Evolutionary conservation across 768 basidiomycete genomes (phyloP), one percentile per base, ranked within the genome.

Genomic region (Tricholoma hemisulphureum): DNA sequence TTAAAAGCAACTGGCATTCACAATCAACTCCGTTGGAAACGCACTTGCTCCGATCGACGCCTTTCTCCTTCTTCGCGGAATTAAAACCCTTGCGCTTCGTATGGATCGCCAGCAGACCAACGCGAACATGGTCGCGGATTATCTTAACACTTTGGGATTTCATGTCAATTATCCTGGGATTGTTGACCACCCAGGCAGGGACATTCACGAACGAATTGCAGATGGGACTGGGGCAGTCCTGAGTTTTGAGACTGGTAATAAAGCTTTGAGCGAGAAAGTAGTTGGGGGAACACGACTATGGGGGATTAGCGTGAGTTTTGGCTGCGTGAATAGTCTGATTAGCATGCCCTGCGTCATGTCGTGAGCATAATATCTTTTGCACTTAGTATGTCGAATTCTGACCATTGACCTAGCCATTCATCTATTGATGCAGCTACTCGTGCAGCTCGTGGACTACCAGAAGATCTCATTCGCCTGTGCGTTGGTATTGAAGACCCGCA

Each of bases 301-400:
- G 95, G 93, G 95, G 18, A 98, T 99, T 67, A 93, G 90, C 60
- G 97, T 99, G 65, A 95, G 93, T 69, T 99, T 99, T 67, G 97
- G 97, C 29, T 95, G 92, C 63, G 95, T 99, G 59, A 99, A 99
- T 77, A 94, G 92, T 67, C 71, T 99, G 71, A 98, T 98, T 75
- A 94, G 91, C 62, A 98, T 99, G 96, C 97, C 97, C 34, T 98
- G 97, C 71, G 86, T 93, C 65, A 98, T 99, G 97, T 97, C 95
- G 96, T 98, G 73, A 77, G 95, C 90, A 53, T 55, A 59, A 52
- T 53, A 23, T 64, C 54, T 52, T 57, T 58, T 24, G 58, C 31
- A 24, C 26, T 43, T 20, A 24, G 53, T 31, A 31, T 58, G 39
- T 14, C 32, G 51, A 56, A 34, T 46, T 37, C 59, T 60, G 53